A percentile compares a stretch with the other conserved stretches of the same genome.
These are phyloP conservation scores for Penicillium longicatenatum DNA, from an alignment of 495 filamentous ascomycete species.

Conservation along the genomic window DNA sequence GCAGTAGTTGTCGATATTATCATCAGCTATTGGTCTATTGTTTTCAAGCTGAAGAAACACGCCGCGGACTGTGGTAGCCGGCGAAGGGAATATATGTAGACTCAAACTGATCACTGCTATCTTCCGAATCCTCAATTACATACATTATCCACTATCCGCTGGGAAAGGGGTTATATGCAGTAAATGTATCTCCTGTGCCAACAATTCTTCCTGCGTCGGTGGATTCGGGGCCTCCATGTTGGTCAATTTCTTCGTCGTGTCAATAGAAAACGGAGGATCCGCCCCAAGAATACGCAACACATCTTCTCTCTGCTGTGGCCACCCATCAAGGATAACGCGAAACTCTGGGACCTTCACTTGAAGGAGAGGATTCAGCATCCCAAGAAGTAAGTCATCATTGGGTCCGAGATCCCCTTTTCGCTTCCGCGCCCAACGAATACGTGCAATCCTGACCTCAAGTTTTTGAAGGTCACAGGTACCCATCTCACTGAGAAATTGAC, in stretches of 20 bases:
- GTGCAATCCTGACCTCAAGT: neutral
- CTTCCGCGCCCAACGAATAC: neutral
- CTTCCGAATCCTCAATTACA: neutral
- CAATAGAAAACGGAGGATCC: slow-evolving; percentile 1
- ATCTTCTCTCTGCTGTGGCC: neutral
- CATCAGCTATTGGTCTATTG: no score
- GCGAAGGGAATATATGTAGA: neutral
- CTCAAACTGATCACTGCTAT: neutral
- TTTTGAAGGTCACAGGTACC: neutral
- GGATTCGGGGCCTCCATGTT: neutral
- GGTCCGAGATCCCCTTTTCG: neutral
- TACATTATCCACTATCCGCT: neutral
- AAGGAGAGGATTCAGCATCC: neutral
- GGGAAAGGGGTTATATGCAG: neutral
- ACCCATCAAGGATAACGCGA: neutral
- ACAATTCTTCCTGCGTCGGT: neutral
- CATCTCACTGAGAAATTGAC: neutral
- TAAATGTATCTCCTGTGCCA: neutral
- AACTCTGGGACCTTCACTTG: neutral
- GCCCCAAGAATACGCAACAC: neutral
- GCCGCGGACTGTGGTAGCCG: no score
- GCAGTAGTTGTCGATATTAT: no score
- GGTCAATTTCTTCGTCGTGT: neutral
- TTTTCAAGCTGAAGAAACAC: no score
- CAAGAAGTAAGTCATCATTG: slow-evolving; percentile 1